These are phyloP conservation scores for Hypoxylon sp. DNA, from an alignment of 2,329 filamentous ascomycete species.

Conservation along the genomic window DNA sequence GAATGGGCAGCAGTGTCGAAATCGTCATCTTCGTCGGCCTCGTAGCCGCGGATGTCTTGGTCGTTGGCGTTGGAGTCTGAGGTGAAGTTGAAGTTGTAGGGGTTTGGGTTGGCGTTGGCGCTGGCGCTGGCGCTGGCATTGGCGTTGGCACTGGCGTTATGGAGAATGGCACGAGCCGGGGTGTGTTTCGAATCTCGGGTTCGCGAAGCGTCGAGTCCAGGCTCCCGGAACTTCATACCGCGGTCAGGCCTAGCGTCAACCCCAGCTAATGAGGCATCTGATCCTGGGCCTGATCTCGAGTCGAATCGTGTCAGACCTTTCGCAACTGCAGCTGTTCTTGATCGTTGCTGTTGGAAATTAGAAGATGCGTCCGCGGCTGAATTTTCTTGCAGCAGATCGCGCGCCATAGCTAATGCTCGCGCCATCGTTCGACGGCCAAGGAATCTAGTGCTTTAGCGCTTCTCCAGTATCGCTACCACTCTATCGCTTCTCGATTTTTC, in stretches of 20 bases:
- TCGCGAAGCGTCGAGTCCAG: slow-evolving; percentile 36
- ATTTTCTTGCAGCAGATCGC: slow-evolving; percentile 13
- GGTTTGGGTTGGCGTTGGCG: not conserved
- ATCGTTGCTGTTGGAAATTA: slow-evolving; percentile 17
- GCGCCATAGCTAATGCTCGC: slow-evolving; percentile 14
- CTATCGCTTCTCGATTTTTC: slow-evolving; percentile 7
- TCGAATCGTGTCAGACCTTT: slow-evolving; percentile 30
- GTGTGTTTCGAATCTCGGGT: slow-evolving; percentile 39
- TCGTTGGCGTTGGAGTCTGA: too few relatives aligned
- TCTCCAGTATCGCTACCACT: slow-evolving; percentile 8
- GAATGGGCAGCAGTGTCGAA: slow-evolving; percentile 13
- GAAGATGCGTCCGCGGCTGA: slow-evolving; percentile 1
- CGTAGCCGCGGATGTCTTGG: slow-evolving; percentile 21
- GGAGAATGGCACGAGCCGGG: slow-evolving; percentile 36
- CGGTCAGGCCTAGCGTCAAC: slow-evolving; percentile 41
- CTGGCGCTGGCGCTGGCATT: slow-evolving; percentile 10
- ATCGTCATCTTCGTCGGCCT: slow-evolving; percentile 31
- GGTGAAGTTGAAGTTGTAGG: slow-evolving; percentile 13
- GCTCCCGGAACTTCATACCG: slow-evolving; percentile 41
- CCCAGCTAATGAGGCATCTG: slow-evolving; percentile 31
- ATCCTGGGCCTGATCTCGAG: slow-evolving; percentile 31
- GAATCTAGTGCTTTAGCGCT: slow-evolving; percentile 18
- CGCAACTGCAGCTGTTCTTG: slow-evolving; percentile 20
- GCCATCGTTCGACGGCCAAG: slow-evolving; percentile 25
- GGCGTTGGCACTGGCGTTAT: slow-evolving; percentile 14